These are phyloP conservation scores for Phytophthora cryptogea DNA, from an alignment of 352 stramenopile genomes.

Conservation along the genomic window DNA sequence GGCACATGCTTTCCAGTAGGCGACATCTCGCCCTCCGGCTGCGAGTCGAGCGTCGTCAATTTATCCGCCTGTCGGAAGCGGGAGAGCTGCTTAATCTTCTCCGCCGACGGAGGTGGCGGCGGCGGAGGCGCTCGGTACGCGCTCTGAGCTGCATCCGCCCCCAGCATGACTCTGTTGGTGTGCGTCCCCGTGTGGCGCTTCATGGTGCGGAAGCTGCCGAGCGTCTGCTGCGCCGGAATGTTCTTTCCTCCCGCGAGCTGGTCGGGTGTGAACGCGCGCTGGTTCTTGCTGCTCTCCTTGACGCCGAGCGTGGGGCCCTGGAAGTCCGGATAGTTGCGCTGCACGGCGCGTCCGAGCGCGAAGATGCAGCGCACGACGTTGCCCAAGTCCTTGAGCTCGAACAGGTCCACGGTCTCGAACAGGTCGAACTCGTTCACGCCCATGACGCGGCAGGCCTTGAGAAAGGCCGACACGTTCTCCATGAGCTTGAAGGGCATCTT, in stretches of 20 bases:
- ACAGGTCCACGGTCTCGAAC: constrained; percentile 91
- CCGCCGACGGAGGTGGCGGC: constrained; percentile 68
- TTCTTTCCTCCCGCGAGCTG: constrained; percentile 68
- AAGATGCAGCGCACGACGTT: constrained; percentile 84
- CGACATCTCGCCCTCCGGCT: constrained; percentile 32
- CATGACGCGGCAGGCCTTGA: constrained; percentile 82
- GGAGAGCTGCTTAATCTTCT: constrained; percentile 74
- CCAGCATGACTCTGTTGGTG: constrained; percentile 77
- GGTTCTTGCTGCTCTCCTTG: constrained; percentile 82
- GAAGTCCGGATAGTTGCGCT: constrained; percentile 77
- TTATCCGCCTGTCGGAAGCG: constrained; percentile 52
- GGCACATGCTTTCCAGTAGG: constrained; percentile 27
- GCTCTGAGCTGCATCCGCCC: constrained; percentile 60
- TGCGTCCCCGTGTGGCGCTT: constrained; percentile 52
- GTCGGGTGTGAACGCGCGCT: constrained; percentile 68
- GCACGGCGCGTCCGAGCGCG: constrained; percentile 69
- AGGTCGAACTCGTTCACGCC: constrained; percentile 90
- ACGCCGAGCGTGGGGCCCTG: constrained; percentile 77
- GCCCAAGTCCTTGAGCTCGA: constrained; percentile 87
- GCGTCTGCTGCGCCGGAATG: constrained; percentile 63
- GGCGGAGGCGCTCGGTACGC: constrained; percentile 61
- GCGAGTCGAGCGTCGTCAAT: constrained; percentile 26
- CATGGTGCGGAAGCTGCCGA: constrained; percentile 80
- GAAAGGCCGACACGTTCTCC: constrained; percentile 90
- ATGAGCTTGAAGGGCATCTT: constrained; percentile 94